Conservation (phyloP, 73 alveolate species). For the Effrenium voratum region DNA sequence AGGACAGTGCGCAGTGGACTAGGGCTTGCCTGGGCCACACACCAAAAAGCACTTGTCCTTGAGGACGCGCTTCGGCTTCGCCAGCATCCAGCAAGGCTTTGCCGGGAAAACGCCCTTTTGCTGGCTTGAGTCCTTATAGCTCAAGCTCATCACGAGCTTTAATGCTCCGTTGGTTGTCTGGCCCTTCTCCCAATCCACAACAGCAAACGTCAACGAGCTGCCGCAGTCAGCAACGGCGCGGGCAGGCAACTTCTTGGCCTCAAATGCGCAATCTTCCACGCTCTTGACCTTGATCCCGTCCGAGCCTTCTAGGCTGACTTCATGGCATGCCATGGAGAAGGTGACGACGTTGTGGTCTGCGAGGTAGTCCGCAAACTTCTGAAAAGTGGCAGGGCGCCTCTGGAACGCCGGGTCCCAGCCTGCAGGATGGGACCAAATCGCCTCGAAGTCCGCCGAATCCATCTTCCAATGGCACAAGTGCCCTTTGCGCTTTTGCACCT, state of each 20-base stretch:
- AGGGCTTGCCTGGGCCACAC: too few relatives aligned
- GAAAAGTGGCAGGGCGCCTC: neutral
- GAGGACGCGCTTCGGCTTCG: neutral
- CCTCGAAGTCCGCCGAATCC: neutral
- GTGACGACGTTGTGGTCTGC: conserved; percentile 31
- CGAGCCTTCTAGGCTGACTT: neutral
- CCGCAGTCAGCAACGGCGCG: conserved; percentile 4
- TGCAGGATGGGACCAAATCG: neutral
- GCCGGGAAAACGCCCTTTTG: neutral
- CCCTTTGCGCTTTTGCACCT: neutral
- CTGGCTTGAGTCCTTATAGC: neutral
- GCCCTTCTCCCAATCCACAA: conserved; percentile 8
- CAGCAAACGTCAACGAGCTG: neutral
- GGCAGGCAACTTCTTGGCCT: conserved; percentile 15
- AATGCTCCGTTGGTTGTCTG: neutral
- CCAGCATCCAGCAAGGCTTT: conserved; percentile 9
- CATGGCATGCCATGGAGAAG: neutral
- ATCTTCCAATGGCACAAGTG: neutral
- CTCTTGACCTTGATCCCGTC: neutral
- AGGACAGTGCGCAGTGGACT: too few relatives aligned
- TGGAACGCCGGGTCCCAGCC: conserved; percentile 44
- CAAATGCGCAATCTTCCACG: neutral
- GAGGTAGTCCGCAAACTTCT: neutral
- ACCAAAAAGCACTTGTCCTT: conserved; percentile 13
- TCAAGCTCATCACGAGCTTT: neutral